Percentiles rank a stretch among this genome's conserved stretches.
phyloP scores from a whole-genome alignment of 2,329 filamentous ascomycete genomes.

The Fusarium abutilonis region DNA sequence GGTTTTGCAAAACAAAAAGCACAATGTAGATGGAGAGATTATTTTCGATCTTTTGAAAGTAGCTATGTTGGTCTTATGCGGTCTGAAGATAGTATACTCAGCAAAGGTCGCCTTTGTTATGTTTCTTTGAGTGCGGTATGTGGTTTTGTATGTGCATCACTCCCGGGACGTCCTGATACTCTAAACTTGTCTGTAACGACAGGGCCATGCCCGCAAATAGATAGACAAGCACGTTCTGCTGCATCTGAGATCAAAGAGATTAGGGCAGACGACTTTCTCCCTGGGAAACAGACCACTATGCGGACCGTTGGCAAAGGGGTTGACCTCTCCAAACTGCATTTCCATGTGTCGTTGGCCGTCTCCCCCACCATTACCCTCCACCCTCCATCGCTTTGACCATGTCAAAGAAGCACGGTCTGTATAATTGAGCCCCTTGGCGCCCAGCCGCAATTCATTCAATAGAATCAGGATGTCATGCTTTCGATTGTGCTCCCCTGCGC shows the following conservation, averaged over 20 bases:
- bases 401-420: constrained; percentile 29
- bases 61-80: constrained; percentile 37
- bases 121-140: constrained; percentile 40
- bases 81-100: constrained; percentile 19
- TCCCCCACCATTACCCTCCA: constrained; percentile 1
- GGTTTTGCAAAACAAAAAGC: constrained; percentile 15
- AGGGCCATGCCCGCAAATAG: constrained; percentile 44
- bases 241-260: constrained; percentile 37
- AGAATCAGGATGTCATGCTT: constrained; percentile 34
- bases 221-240: constrained; percentile 42
- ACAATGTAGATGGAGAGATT: constrained; percentile 24
- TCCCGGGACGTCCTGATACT: constrained; percentile 23
- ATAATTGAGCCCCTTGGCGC: constrained; percentile 38
- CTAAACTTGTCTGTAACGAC: constrained; percentile 33
- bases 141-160: constrained; percentile 36
- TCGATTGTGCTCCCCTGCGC: constrained; percentile 34
- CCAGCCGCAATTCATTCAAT: constrained; percentile 38
- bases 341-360: constrained; percentile 42
- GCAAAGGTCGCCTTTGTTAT: constrained; percentile 37
- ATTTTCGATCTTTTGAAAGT: constrained; percentile 36
- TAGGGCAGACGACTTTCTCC: constrained; percentile 22
- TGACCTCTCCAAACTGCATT: constrained; percentile 42
- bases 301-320: constrained; percentile 33
- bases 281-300: constrained; percentile 38
- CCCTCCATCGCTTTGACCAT: constrained; percentile 32